These are phyloP conservation scores for Fusarium buharicum DNA, from an alignment of 2,329 filamentous ascomycete genomes.

Conservation along the genomic window DNA sequence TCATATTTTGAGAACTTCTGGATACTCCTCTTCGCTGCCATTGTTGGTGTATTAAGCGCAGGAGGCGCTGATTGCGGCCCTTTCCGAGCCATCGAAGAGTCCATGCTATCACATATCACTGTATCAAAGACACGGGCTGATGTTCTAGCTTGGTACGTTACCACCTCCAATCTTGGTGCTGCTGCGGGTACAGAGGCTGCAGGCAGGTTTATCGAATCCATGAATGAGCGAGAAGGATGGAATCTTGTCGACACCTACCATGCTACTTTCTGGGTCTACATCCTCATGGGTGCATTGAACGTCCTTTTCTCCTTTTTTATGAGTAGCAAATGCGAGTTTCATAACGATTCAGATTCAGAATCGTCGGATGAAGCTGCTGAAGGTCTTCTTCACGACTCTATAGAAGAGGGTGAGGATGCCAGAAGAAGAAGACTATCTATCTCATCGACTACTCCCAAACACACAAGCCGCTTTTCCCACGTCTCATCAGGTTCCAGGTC, in stretches of 20 bases:
- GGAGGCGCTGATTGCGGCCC: slow-evolving; percentile 74
- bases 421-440: slow-evolving; percentile 16
- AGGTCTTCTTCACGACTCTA: slow-evolving; percentile 42
- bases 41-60: slow-evolving; percentile 70
- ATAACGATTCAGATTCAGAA: slow-evolving; percentile 37
- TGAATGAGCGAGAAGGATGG: slow-evolving; percentile 61
- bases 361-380: slow-evolving; percentile 36
- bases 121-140: slow-evolving; percentile 64
- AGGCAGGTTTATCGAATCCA: slow-evolving; percentile 61
- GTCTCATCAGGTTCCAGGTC: slow-evolving; percentile 67
- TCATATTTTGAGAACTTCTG: slow-evolving; percentile 66
- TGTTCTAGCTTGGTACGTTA: slow-evolving; percentile 75
- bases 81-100: slow-evolving; percentile 74
- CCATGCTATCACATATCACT: slow-evolving; percentile 70
- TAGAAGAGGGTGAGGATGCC: slow-evolving; percentile 18
- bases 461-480: slow-evolving; percentile 56
- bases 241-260: slow-evolving; percentile 64
- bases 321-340: slow-evolving; percentile 63
- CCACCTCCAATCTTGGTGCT: slow-evolving; percentile 64
- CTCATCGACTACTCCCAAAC: slow-evolving; percentile 21
- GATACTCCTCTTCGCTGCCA: slow-evolving; percentile 66
- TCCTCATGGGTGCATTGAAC: slow-evolving; percentile 64
- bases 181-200: slow-evolving; percentile 63
- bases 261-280: slow-evolving; percentile 67
- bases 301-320: slow-evolving; percentile 58